phyloP scores from a whole-genome alignment of 805 yeast species.

The Saccharomyces kudriavzevii region DNA sequence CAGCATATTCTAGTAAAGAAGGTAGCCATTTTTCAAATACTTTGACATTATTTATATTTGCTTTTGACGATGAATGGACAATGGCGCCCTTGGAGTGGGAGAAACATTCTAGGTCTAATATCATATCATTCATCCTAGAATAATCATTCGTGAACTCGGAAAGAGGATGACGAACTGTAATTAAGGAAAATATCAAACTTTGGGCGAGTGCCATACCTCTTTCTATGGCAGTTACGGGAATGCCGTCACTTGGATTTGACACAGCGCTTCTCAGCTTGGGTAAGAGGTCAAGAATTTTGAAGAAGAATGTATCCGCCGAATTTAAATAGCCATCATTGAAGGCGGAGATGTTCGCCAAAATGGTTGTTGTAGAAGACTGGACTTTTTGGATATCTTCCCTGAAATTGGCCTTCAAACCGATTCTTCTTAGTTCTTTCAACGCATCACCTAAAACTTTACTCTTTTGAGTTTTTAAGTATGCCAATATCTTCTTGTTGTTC shows the following conservation, averaged over 20 bases:
- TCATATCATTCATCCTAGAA: conserved; percentile 13
- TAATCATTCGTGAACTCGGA: conserved; percentile 20
- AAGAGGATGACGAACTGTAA: conserved; percentile 46
- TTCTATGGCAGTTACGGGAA: conserved; percentile 61
- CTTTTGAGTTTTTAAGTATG: conserved; percentile 75
- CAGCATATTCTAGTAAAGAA: conserved; percentile 28
- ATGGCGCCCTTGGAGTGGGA: conserved; percentile 16
- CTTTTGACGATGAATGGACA: conserved; percentile 6
- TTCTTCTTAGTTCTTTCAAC: conserved; percentile 59
- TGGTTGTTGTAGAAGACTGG: conserved; percentile 54
- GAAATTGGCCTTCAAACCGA: conserved; percentile 65
- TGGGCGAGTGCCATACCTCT: conserved; percentile 73
- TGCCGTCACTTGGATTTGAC: conserved; percentile 55
- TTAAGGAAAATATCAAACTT: conserved; percentile 52
- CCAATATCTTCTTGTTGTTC: conserved; percentile 62
- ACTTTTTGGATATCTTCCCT: conserved; percentile 57
- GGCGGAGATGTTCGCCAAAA: conserved; percentile 48
- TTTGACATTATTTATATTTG: conserved; percentile 7
- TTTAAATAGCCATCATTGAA: conserved; percentile 35
- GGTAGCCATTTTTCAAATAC: conserved; percentile 30
- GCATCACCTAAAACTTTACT: conserved; percentile 68
- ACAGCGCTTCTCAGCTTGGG: conserved; percentile 71
- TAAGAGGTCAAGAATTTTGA: conserved; percentile 64
- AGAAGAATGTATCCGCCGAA: conserved; percentile 49
- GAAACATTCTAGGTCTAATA: conserved; percentile 18